Conservation (phyloP, 2,329 filamentous ascomycete genomes). For the Zasmidium cellare region DNA sequence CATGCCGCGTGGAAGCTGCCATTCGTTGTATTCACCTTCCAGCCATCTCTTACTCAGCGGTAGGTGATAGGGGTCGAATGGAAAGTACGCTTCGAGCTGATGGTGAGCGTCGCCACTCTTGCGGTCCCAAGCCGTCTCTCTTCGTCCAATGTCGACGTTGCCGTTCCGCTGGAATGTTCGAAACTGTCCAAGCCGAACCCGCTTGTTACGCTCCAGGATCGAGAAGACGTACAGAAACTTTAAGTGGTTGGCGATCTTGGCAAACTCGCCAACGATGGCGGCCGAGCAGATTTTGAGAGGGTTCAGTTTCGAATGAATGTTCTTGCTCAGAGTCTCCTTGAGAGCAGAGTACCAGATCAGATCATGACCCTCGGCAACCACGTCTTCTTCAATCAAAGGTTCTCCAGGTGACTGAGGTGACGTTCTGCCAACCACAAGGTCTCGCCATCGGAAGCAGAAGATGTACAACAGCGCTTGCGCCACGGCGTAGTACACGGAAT, state of each 20-base stretch:
- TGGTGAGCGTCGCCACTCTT: slow-evolving; percentile 73
- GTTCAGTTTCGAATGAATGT: slow-evolving; percentile 87
- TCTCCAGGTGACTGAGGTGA: slow-evolving; percentile 35
- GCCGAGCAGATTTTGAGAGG: slow-evolving; percentile 93
- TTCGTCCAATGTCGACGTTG: slow-evolving; percentile 52
- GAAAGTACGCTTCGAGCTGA: slow-evolving; percentile 91
- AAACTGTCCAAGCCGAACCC: slow-evolving; percentile 74
- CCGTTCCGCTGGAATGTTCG: slow-evolving; percentile 50
- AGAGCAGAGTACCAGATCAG: slow-evolving; percentile 75
- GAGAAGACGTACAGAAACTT: slow-evolving; percentile 87
- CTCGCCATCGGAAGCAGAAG: slow-evolving; percentile 97
- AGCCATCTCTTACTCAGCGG: slow-evolving; percentile 87
- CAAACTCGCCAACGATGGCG: slow-evolving; percentile 87
- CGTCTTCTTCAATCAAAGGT: slow-evolving; percentile 55
- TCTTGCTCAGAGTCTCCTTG: slow-evolving; percentile 70
- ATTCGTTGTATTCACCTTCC: slow-evolving; percentile 77
- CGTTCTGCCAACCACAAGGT: slow-evolving; percentile 66
- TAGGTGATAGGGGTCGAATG: slow-evolving; percentile 94
- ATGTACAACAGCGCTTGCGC: slow-evolving; percentile 91
- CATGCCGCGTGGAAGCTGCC: slow-evolving; percentile 69
- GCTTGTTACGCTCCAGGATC: slow-evolving; percentile 88
- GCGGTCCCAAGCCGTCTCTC: slow-evolving; percentile 54
- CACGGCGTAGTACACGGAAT: slow-evolving; percentile 81
- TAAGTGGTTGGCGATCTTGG: slow-evolving; percentile 80
- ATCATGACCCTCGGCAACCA: slow-evolving; percentile 66